These are phyloP conservation scores for Scopulariopsis brevicaulis DNA, from an alignment of 2,329 filamentous ascomycete genomes.

Conservation along the genomic window DNA sequence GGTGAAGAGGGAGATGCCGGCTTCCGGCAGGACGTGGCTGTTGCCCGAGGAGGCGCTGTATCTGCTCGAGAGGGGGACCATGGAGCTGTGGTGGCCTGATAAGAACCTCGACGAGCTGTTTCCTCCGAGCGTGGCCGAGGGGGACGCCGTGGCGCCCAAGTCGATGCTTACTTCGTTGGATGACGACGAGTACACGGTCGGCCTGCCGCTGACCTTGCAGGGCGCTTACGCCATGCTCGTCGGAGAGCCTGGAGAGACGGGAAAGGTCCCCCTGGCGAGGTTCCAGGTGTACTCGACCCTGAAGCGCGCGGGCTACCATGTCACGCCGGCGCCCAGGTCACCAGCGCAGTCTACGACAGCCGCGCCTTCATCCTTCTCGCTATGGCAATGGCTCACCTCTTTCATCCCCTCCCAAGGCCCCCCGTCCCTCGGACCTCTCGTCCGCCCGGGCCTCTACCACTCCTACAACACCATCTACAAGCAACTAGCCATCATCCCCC, in stretches of 20 bases:
- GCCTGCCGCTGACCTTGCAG: slow-evolving; percentile 81
- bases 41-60: slow-evolving; percentile 88
- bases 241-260: slow-evolving; percentile 51
- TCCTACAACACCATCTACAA: slow-evolving; percentile 63
- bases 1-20: slow-evolving; percentile 37
- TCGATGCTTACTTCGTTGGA: slow-evolving; percentile 11
- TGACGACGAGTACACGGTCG: slow-evolving; percentile 41
- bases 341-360: not conserved
- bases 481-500: slow-evolving; percentile 62
- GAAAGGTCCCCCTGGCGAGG: slow-evolving; percentile 59
- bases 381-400: slow-evolving; percentile 45
- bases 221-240: slow-evolving; percentile 81
- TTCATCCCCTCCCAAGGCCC: slow-evolving; percentile 22
- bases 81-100: slow-evolving; percentile 79
- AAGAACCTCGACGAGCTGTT: slow-evolving; percentile 36
- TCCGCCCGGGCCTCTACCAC: slow-evolving; percentile 53
- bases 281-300: slow-evolving; percentile 84
- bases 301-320: slow-evolving; percentile 70
- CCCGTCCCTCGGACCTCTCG: slow-evolving; percentile 40
- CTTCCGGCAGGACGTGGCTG: slow-evolving; percentile 62
- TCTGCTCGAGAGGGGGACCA: slow-evolving; percentile 71
- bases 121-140: slow-evolving; percentile 15
- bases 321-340: slow-evolving; percentile 47
- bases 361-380: slow-evolving; percentile 10
- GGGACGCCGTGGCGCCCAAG: slow-evolving; percentile 12